Evolutionary conservation across 129 eudicot genomes (phyloP).

Genomic region (sunflower (Helianthus annuus)): HanXRQr2.0-SUNRISE NC_035437.2:167099594-167100093

Average conservation of each 20-base stretch:
- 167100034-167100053: not conserved
- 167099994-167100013: not conserved
- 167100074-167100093: not conserved
- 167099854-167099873: constrained; percentile 23
- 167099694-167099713: constrained; percentile 95
- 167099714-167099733: constrained; percentile 96
- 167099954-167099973: not conserved
- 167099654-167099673: constrained; percentile 71
- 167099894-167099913: constrained; percentile 12
- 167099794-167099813: constrained; percentile 16
- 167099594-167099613: constrained; percentile 49
- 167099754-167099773: constrained; percentile 32
- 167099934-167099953: constrained; percentile 4
- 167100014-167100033: not conserved
- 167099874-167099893: constrained; percentile 25
- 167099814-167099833: constrained; percentile 9
- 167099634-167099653: constrained; percentile 67
- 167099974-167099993: not conserved
- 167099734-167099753: constrained; percentile 68
- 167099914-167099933: not conserved
- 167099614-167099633: constrained; percentile 56
- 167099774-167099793: constrained; percentile 3
- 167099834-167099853: constrained; percentile 24
- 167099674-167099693: constrained; percentile 69
- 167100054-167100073: not conserved